Conservation (phyloP, 2,329 filamentous ascomycete genomes). For the Calonectria naviculata region DNA sequence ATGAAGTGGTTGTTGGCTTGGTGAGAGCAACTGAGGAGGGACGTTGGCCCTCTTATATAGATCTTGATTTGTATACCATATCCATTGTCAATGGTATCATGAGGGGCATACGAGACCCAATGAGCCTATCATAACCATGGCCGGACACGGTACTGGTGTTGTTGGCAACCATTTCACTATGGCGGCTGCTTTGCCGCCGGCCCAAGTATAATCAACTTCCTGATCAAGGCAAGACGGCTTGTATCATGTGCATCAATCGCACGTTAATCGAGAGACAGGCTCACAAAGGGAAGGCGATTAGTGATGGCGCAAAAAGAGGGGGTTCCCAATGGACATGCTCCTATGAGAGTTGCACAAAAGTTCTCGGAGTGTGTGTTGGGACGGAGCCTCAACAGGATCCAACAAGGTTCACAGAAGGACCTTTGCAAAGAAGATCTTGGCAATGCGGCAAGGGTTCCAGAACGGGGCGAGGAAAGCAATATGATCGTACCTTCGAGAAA, state of each 20-base stretch:
- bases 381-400: conserved; percentile 16
- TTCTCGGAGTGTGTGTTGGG: conserved; percentile 26
- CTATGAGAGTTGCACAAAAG: conserved; percentile 32
- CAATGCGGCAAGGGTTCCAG: conserved; percentile 22
- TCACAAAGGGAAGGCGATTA: conserved; percentile 38
- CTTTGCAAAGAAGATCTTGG: conserved; percentile 26
- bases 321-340: conserved; percentile 8
- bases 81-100: conserved; percentile 4
- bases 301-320: conserved; percentile 18
- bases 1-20: conserved; percentile 26
- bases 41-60: conserved; percentile 34
- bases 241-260: conserved; percentile 17
- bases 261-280: conserved; percentile 18
- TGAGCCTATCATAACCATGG: not conserved
- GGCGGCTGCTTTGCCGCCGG: conserved; percentile 23
- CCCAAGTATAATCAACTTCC: conserved; percentile 36
- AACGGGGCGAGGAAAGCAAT: not conserved
- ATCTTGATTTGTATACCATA: not conserved
- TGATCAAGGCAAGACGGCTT: conserved; percentile 27
- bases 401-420: conserved; percentile 12
- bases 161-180: not conserved
- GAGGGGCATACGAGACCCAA: not conserved
- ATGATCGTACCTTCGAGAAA: not conserved
- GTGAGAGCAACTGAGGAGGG: conserved; percentile 16
- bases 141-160: conserved; percentile 12